phyloP scores from a whole-genome alignment of 768 basidiomycete genomes.

The Mycena belliarum region DNA sequence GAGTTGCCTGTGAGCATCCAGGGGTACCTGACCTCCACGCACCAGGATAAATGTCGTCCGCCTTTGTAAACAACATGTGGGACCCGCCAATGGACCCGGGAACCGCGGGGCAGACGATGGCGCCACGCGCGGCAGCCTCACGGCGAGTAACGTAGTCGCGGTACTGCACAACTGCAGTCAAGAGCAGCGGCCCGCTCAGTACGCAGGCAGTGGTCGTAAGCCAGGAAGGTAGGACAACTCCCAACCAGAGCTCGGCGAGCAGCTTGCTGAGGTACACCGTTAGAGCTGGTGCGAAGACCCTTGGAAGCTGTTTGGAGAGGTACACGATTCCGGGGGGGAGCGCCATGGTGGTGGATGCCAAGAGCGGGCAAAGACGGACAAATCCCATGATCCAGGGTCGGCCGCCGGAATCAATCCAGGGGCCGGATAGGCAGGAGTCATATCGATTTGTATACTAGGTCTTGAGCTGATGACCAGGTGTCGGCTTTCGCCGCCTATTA shows the following conservation, averaged over 20 bases:
- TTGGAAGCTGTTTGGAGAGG: constrained; percentile 6
- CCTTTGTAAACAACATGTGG: constrained; percentile 4
- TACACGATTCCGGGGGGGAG: constrained; percentile 17
- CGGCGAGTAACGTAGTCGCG: neutral
- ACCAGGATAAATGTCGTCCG: constrained; percentile 15
- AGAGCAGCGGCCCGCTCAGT: constrained; percentile 3
- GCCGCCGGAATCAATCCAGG: too few relatives aligned
- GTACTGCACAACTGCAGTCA: constrained; percentile 6
- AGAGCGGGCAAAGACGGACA: neutral
- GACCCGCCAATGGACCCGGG: constrained; percentile 12
- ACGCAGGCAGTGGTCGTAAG: neutral
- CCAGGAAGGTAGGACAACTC: neutral
- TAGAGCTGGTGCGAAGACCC: neutral
- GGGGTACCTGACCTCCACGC: neutral
- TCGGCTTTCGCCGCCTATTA: too few relatives aligned
- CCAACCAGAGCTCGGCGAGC: neutral
- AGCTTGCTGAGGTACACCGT: neutral
- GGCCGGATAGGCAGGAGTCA: too few relatives aligned
- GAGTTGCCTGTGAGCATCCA: neutral
- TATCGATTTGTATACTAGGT: too few relatives aligned
- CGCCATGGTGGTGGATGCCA: constrained; percentile 3
- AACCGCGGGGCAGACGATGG: neutral
- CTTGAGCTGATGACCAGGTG: too few relatives aligned
- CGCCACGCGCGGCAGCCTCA: constrained; percentile 9
- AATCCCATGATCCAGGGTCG: neutral